phyloP scores from a whole-genome alignment of 1,139 yeast species.

The Lodderomyces margitis region DNA sequence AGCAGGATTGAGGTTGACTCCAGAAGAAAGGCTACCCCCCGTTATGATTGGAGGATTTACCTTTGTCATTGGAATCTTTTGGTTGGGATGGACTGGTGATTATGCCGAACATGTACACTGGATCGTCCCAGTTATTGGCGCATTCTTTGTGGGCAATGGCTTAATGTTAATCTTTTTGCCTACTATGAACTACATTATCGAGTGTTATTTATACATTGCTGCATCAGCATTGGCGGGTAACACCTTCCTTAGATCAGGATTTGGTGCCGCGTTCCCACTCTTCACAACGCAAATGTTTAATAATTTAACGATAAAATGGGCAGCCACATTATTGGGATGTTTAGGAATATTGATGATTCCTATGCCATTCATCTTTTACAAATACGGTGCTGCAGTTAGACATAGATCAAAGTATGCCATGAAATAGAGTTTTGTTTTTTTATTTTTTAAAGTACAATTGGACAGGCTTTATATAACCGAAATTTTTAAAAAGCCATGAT shows the following conservation, averaged over 20 bases:
- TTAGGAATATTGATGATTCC: conserved; percentile 62
- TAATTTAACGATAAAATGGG: conserved; percentile 78
- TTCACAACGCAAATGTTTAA: conserved; percentile 66
- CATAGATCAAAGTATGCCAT: conserved; percentile 59
- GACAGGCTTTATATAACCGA: no score
- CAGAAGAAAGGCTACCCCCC: conserved; percentile 77
- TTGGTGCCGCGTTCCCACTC: conserved; percentile 52
- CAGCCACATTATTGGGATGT: conserved; percentile 73
- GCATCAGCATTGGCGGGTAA: conserved; percentile 92
- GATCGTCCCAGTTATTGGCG: conserved; percentile 80
- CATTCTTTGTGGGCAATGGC: conserved; percentile 71
- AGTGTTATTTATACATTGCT: conserved; percentile 72
- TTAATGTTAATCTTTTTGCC: conserved; percentile 74
- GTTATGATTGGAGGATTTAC: conserved; percentile 66
- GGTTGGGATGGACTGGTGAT: conserved; percentile 86
- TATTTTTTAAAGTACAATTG: no score
- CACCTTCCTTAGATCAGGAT: conserved; percentile 66
- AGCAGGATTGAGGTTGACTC: conserved; percentile 60
- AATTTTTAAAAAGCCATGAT: no score
- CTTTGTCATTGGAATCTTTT: conserved; percentile 75
- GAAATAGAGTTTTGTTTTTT: no score
- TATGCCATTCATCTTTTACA: conserved; percentile 69
- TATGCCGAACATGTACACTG: conserved; percentile 68
- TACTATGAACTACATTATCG: conserved; percentile 75
- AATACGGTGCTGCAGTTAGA: conserved; percentile 63